These are phyloP conservation scores for Incumbomyces delicatus DNA, from an alignment of 2,329 filamentous ascomycete genomes.

Conservation along the genomic window DNA sequence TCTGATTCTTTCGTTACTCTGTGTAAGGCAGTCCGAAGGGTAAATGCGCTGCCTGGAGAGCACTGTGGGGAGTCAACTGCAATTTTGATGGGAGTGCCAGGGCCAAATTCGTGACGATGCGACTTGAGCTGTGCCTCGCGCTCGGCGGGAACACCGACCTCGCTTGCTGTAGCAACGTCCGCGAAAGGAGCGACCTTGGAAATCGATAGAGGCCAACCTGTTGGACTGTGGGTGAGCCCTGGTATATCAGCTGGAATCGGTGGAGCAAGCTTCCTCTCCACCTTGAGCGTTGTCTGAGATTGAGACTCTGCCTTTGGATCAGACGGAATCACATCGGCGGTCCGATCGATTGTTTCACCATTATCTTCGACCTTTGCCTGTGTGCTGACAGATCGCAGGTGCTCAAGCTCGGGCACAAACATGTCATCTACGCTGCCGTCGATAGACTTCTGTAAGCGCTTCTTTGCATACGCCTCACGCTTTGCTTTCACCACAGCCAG, in stretches of 20 bases:
- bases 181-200: constrained; percentile 5
- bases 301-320: no score
- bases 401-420: neutral
- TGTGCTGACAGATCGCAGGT: neutral
- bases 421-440: neutral
- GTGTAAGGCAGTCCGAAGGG: constrained; percentile 1
- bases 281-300: no score
- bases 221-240: neutral
- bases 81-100: neutral
- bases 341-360: no score
- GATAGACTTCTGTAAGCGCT: neutral
- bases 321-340: no score
- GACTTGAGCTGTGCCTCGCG: neutral
- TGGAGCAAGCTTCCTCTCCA: neutral
- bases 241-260: neutral
- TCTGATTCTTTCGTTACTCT: neutral
- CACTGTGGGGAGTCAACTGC: neutral
- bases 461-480: constrained; percentile 1
- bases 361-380: no score
- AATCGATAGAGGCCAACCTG: constrained; percentile 1
- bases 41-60: constrained; percentile 2
- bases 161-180: neutral
- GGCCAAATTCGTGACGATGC: no score
- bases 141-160: no score
- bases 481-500: neutral